Base-by-base conservation (phyloP, 768 basidiomycete species). In the Mycena belliarum region DNA sequence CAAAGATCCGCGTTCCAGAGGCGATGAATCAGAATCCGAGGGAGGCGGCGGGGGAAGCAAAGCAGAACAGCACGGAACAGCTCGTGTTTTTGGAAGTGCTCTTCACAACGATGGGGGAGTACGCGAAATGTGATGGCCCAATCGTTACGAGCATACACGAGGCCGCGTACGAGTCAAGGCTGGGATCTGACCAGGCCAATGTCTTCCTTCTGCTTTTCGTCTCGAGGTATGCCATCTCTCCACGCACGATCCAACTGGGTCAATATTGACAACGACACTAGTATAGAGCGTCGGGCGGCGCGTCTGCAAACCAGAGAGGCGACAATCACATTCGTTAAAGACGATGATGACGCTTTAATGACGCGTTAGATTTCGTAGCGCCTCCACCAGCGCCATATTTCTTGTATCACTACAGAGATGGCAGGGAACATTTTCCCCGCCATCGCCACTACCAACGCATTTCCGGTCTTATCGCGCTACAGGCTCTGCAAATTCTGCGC, bases 361-460 rank as follows among this genome's bases (percentile, higher is more conserved):
- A n/a, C n/a, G n/a, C n/a, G n/a, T n/a, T n/a, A n/a, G n/a, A n/a
- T n/a, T n/a, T n/a, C n/a, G n/a, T n/a, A n/a, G n/a, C n/a, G n/a
- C n/a, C n/a, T n/a, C n/a, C n/a, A n/a, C n/a, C n/a, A n/a, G n/a
- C n/a, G n/a, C n/a, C n/a, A n/a, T n/a, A n/a, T n/a, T n/a, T n/a
- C n/a, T n/a, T n/a, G n/a, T n/a, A n/a, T 99, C 38, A 4, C 28
- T 23, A 37, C 23, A 96, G 95, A 98, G 73, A 98, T 98, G 92
- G 97, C 97, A 0, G 97, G 97, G 10, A 99, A 99, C 72, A 98
- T 99, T 66, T 98, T 98, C 62, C 97, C 97, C 7, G 97, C 97
- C 1, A 98, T 99, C n/a, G 97, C 97, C 6, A 99, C 96, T 4
- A 99, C 97, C 23, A 99, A 99, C 70, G 97, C 97, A 86, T 98